These are phyloP conservation scores for Salvia rosmarinus DNA, from an alignment of 257 asterid species.

Conservation along the genomic window DNA sequence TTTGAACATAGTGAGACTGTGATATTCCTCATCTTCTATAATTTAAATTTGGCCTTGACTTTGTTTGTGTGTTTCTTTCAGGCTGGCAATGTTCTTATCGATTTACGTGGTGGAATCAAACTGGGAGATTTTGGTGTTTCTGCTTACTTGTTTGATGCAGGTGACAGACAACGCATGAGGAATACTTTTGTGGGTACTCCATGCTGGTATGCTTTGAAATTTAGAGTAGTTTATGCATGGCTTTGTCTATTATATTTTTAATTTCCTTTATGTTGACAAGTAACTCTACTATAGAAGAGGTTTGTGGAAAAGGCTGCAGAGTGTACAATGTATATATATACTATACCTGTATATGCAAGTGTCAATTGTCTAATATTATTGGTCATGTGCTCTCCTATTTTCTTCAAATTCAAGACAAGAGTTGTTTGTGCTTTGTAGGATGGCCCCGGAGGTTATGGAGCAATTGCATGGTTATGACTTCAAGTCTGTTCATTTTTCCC, in stretches of 20 bases:
- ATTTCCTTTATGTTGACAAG: conserved; percentile 4
- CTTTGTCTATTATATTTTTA: conserved; percentile 12
- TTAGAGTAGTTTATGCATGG: conserved; percentile 12
- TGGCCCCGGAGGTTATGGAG: conserved; percentile 99
- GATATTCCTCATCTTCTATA: background rate
- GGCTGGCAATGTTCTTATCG: conserved; percentile 97
- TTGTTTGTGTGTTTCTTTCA: conserved; percentile 38
- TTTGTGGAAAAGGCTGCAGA: conserved; percentile 19
- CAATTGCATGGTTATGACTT: conserved; percentile 93
- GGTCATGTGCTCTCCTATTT: conserved; percentile 19
- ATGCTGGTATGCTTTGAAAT: conserved; percentile 75
- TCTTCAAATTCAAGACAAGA: conserved; percentile 25
- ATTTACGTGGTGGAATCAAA: conserved; percentile 83
- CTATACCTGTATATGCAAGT: conserved; percentile 10
- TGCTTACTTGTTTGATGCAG: conserved; percentile 94
- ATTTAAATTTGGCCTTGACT: conserved; percentile 18
- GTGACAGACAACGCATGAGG: conserved; percentile 92
- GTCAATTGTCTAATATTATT: conserved; percentile 15
- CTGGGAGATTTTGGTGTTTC: conserved; percentile 99
- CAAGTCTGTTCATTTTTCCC: conserved; percentile 64
- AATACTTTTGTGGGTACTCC: conserved; percentile 99
- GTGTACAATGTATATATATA: background rate
- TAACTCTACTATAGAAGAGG: conserved; percentile 4
- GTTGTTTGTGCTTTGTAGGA: conserved; percentile 60
- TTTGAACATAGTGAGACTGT: conserved; percentile 1